A percentile compares a stretch with the other conserved stretches of the same genome.
phyloP scores from a whole-genome alignment of 1,284 basidiomycete genomes.

The Papiliotrema nemorosa region DNA sequence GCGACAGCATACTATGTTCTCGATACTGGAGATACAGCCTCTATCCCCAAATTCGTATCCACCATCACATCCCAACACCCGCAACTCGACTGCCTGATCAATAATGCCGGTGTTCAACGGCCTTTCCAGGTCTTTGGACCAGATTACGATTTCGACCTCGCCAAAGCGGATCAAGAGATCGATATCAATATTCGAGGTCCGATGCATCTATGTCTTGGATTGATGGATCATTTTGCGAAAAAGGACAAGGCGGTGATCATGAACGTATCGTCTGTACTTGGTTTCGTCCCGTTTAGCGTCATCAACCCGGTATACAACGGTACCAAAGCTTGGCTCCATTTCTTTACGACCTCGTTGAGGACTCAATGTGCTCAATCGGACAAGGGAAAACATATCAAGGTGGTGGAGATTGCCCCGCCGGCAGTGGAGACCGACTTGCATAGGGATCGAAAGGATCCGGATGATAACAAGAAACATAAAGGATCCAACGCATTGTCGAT shows the following conservation, averaged over 20 bases:
- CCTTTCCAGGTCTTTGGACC: slow-evolving; percentile 21
- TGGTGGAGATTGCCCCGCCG: slow-evolving; percentile 32
- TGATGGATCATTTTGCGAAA: slow-evolving; percentile 21
- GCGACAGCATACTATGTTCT: slow-evolving; percentile 44
- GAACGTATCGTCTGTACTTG: slow-evolving; percentile 26
- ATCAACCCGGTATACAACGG: slow-evolving; percentile 31
- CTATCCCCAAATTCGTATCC: slow-evolving; percentile 34
- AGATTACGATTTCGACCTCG: slow-evolving; percentile 25
- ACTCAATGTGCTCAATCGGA: slow-evolving; percentile 16
- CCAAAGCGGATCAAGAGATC: slow-evolving; percentile 28
- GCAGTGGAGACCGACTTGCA: slow-evolving; percentile 32
- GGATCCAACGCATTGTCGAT: slow-evolving; percentile 14
- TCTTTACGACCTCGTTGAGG: slow-evolving; percentile 20
- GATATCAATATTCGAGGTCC: slow-evolving; percentile 31
- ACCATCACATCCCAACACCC: slow-evolving; percentile 44
- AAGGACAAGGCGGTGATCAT: slow-evolving; percentile 24
- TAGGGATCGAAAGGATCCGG: slow-evolving; percentile 24
- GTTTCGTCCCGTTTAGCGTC: slow-evolving; percentile 25
- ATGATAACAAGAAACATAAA: slow-evolving; percentile 29
- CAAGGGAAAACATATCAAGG: slow-evolving; percentile 17
- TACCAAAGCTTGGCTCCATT: slow-evolving; percentile 27
- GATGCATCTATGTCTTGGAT: slow-evolving; percentile 16
- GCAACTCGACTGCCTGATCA: slow-evolving; percentile 49
- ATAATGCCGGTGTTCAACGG: slow-evolving; percentile 49
- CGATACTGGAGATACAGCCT: slow-evolving; percentile 40